Evolutionary conservation across 208 protist species (phyloP).

Genomic region (Leishmania martiniquensis): DNA sequence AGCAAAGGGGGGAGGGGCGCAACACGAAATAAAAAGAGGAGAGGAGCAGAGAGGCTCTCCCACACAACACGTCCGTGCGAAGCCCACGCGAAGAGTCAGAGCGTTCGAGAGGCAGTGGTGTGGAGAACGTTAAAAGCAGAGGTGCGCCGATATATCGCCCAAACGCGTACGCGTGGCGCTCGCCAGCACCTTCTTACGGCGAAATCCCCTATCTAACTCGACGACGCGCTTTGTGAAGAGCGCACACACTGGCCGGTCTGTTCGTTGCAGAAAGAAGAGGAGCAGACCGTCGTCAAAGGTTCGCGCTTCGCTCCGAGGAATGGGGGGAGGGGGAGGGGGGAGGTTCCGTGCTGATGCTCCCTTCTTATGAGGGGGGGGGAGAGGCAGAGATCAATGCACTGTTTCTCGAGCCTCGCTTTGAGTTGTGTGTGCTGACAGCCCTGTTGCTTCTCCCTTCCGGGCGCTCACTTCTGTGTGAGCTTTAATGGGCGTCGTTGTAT

Average conservation of each 20-base stretch:
- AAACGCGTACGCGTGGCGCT: background rate
- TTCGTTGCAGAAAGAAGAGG: background rate
- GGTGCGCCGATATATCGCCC: background rate
- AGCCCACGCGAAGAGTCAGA: background rate
- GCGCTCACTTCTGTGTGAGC: background rate
- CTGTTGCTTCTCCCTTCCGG: background rate
- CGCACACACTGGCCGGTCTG: background rate
- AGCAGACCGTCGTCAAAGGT: background rate
- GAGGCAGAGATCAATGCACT: background rate
- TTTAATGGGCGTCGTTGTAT: background rate
- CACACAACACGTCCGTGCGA: background rate
- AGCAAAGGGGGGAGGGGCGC: background rate
- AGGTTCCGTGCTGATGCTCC: background rate
- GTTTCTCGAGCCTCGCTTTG: background rate
- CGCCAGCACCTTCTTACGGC: background rate
- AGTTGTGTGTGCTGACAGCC: background rate
- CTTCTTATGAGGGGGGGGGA: background rate
- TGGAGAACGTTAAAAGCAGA: background rate
- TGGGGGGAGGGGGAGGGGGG: no score
- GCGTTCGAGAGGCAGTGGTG: background rate
- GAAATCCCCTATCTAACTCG: no score
- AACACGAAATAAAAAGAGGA: background rate
- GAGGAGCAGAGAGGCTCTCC: background rate
- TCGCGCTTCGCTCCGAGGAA: background rate
- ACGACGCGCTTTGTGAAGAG: no score